Conservation (phyloP, 2,329 filamentous ascomycete species). For the Blastomyces silverae region DNA sequence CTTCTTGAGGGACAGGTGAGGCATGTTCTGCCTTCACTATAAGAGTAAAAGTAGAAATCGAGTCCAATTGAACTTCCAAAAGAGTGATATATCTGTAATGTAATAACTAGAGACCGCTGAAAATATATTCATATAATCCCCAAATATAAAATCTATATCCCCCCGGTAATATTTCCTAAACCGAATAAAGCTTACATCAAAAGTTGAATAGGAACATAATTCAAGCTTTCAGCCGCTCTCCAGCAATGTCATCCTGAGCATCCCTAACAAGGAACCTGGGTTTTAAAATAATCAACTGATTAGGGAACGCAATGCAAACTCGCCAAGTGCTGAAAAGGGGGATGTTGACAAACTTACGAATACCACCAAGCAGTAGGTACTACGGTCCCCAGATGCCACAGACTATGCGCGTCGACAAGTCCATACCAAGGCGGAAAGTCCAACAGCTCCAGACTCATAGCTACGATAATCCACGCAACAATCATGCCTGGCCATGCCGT, state of each 20-base stretch:
- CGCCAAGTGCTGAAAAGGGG: conserved; percentile 15
- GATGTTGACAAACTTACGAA: conserved; percentile 57
- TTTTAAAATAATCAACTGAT: conserved; percentile 22
- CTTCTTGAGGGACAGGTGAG: neutral
- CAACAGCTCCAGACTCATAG: conserved; percentile 91
- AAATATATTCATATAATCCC: neutral
- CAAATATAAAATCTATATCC: conserved; percentile 7
- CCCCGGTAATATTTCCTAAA: neutral
- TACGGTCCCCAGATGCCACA: conserved; percentile 95
- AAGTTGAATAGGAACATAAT: neutral
- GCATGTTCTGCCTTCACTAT: neutral
- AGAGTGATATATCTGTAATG: neutral
- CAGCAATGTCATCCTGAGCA: conserved; percentile 71
- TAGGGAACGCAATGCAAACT: conserved; percentile 22
- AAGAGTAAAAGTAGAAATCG: neutral
- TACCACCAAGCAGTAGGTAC: conserved; percentile 86
- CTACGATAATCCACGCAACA: conserved; percentile 83
- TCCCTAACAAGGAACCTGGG: conserved; percentile 79
- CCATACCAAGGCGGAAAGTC: conserved; percentile 84
- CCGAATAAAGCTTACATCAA: neutral
- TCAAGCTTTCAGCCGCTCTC: conserved; percentile 64
- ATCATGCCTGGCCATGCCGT: conserved; percentile 83
- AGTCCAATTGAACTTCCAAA: conserved; percentile 5
- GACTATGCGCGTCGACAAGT: conserved; percentile 81
- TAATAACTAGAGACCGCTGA: neutral